Base-by-base conservation (phyloP, 2,329 filamentous ascomycete genomes). In the Cercospora citrullina region DNA sequence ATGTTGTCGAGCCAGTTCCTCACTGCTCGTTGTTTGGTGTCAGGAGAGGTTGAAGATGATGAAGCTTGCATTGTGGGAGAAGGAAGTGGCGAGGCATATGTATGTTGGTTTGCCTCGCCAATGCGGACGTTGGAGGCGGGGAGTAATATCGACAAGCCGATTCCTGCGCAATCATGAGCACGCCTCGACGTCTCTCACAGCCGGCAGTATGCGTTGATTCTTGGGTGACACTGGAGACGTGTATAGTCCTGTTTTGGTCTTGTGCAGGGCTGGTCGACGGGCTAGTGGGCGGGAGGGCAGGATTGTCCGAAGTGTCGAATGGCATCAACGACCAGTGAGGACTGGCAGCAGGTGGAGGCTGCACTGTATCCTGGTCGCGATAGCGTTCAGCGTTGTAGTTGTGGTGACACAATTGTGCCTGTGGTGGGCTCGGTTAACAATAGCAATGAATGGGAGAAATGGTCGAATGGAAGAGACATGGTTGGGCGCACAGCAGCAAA, bases 401-500 rank as follows among this genome's bases (percentile, higher is more conserved):
- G 64, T 59, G 63, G 65, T 65, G 63, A 51, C 67, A 71, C 71
- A 68, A 57, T 65, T 57, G 65, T 63, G 57, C 33, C 63, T 51
- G 45, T 67, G 65, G 42, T 62, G 64, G 64, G 64, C 48, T 72
- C 68, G 73, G 68, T 69, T 71, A 68, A 65, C 64, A 69, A 69
- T 68, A 55, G 72, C 71, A 72, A 69, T 68, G 53, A 68, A 68
- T 30, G 67, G 9, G 23, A 60, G 72, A 64, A 64, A 58, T 57
- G 45, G 18, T 28, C 23, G 48, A 33, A 64, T 21, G 4, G 53
- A 9, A 58, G 53, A 30, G 53, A n/a, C 53, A 71, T 75, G 73
- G 72, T 74, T 75, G 74, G 76, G 74, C 68, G 73, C 72, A 75
- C 75, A 67, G 70, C 72, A 76, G 71, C 64, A 71, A 69, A 63